Base-by-base conservation (phyloP, 1,284 basidiomycete genomes). In the Earliella scabrosa region DNA sequence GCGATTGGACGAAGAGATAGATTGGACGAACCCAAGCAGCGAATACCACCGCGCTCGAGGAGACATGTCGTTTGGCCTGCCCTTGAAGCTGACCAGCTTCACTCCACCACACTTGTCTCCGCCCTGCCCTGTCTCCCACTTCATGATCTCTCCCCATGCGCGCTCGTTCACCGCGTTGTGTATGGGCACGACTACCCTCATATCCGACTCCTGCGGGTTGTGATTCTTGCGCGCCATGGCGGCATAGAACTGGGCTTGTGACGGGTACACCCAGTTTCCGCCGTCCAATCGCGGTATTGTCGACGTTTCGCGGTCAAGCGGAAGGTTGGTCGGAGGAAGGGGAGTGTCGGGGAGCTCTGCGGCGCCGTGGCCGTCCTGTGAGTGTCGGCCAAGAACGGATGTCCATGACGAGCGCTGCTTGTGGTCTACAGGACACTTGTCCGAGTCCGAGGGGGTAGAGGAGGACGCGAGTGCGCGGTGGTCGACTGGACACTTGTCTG, bases 151-250 rank as follows among this genome's bases (percentile, higher is more conserved):
- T 45, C 79, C 76, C 97, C 97, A 99, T 3, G 96, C 94, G 58
- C 92, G 88, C 75, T 99, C 97, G 70, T 99, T 99, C 57, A 99
- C 97, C 29, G 97, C 97, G 69, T 99, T 99, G 75, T 99, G 97
- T 55, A 99, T 99, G 7, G 97, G 97, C 7, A 99, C 95, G 65
- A 99, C 90, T 21, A 94, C 92, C 67, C 85, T 86, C 96, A 99
- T 98, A 75, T 98, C 97, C 20, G 80, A 70, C 16, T 88, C 84
- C 18, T 87, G 82, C 4, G 90, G 90, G 56, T 90, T 85, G 71
- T 97, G 92, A 68, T 97, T 86, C 76, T 99, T 99, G 56, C 97
- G 87, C 58, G 88, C 83, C 88, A 99, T 95, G 8, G 97, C 97
- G 21, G 90, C 82, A 75, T 92, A 99, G 81, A 99, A 99, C 75